Evolutionary conservation across 2,329 filamentous ascomycete species (phyloP), one percentile per base, ranked within the genome.

Genomic region (Fusarium sp.): DNA sequence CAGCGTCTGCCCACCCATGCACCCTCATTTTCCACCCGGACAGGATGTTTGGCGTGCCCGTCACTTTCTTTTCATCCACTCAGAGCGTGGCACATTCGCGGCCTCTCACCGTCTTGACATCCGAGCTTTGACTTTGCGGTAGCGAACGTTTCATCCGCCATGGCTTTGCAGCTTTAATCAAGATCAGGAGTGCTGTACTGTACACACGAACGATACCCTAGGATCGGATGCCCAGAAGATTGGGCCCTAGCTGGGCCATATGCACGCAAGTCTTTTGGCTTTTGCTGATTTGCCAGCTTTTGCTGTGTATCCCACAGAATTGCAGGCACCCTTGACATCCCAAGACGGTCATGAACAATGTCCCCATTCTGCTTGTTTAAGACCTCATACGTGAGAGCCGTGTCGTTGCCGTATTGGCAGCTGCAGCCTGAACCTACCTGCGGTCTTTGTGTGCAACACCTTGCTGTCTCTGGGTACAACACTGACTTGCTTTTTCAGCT

Each of bases 21-120:
- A 66, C 70, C 75, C 74, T 67, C 73, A 70, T 75, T 67, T 70
- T 60, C 54, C 58, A 67, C 70, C 71, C 51, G 60, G 69, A 75
- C 58, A 60, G 63, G 68, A 59, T 34, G 47, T 22, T 30, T 64
- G 52, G 53, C 65, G 47, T 47, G 51, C 42, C 20, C 55, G 68
- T 59, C 54, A 59, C 55, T 62, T 58, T 42, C n/a, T 32, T 49
- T 29, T 30, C 32, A 34, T 45, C 25, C 38, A 32, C 42, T 42
- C 45, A 40, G 51, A 47, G 40, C 32, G 47, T 54, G 57, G 68
- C 30, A 43, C 34, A 47, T 50, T 51, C 46, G 55, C 61, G 62
- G 69, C 52, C 57, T 52, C 66, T 59, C 49, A 45, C 47, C 42
- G 53, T 59, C 54, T 56, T 54, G 54, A 47, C 53, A 57, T 70